Conservation (phyloP, 805 yeast species). For the Teunomyces barrocoloradensis region DNA sequence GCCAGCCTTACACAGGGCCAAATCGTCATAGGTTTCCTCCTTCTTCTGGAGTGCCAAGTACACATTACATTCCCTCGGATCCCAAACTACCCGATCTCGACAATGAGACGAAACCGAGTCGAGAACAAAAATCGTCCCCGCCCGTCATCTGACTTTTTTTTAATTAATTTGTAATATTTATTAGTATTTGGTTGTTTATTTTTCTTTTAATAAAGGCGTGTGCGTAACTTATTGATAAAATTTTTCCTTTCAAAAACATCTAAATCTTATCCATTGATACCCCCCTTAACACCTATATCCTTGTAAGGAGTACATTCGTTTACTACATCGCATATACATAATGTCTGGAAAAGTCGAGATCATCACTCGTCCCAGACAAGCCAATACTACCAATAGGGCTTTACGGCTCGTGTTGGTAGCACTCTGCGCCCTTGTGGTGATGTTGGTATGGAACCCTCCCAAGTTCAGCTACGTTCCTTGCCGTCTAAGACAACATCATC, state of each 20-base stretch:
- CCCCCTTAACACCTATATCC: not conserved
- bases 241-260: not conserved
- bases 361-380: not conserved
- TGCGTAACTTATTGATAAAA: not conserved
- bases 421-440: not conserved
- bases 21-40: too few relatives aligned
- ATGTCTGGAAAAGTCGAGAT: not conserved
- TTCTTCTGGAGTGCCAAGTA: too few relatives aligned
- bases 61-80: too few relatives aligned
- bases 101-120: too few relatives aligned
- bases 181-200: not conserved
- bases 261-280: not conserved
- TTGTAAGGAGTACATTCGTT: conserved; percentile 1
- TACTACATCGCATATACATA: not conserved
- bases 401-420: not conserved
- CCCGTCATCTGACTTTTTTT: not conserved
- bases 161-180: not conserved
- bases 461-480: not conserved
- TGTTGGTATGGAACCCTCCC: not conserved
- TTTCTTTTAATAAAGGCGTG: not conserved
- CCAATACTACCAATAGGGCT: not conserved
- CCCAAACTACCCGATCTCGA: too few relatives aligned
- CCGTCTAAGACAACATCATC: not conserved
- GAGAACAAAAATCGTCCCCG: not conserved
- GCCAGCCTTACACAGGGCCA: too few relatives aligned